A percentile compares a stretch with the other conserved stretches of the same genome.
phyloP scores from a whole-genome alignment of 805 yeast genomes.

The Candida insectorum region DNA sequence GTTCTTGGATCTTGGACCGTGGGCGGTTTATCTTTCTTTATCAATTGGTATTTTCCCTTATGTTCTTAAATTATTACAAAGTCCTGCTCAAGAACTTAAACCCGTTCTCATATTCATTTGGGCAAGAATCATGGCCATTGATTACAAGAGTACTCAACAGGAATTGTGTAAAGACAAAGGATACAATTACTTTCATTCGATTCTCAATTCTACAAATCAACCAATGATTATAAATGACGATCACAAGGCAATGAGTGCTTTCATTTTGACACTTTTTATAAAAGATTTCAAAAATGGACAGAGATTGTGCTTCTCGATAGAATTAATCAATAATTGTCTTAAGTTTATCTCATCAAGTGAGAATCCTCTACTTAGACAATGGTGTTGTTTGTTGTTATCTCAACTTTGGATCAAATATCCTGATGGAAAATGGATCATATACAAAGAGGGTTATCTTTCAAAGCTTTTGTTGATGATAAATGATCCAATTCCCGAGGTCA shows the following conservation, averaged over 20 bases:
- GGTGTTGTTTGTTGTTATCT: slow-evolving; percentile 81
- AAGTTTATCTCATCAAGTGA: slow-evolving; percentile 68
- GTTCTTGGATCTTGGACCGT: slow-evolving; percentile 91
- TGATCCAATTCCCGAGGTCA: slow-evolving; percentile 94
- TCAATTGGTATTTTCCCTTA: slow-evolving; percentile 97
- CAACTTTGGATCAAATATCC: slow-evolving; percentile 71
- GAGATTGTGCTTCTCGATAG: slow-evolving; percentile 70
- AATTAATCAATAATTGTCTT: slow-evolving; percentile 64
- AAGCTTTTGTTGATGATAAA: slow-evolving; percentile 55
- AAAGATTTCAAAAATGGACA: slow-evolving; percentile 80
- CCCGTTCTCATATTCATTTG: slow-evolving; percentile 94
- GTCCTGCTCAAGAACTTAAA: slow-evolving; percentile 92
- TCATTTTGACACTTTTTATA: slow-evolving; percentile 80
- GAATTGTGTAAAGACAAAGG: slow-evolving; percentile 92
- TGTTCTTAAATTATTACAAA: slow-evolving; percentile 81
- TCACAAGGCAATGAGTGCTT: slow-evolving; percentile 94
- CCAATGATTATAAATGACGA: slow-evolving; percentile 57
- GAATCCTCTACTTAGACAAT: slow-evolving; percentile 83
- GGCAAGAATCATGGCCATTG: slow-evolving; percentile 98
- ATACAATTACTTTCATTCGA: slow-evolving; percentile 78
- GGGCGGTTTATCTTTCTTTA: slow-evolving; percentile 92
- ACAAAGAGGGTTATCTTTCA: slow-evolving; percentile 59
- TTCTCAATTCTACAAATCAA: slow-evolving; percentile 47
- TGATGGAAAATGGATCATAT: slow-evolving; percentile 70
- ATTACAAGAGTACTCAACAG: slow-evolving; percentile 82